Conservation (phyloP, 306 rosid genomes). For the Gastrolobium villosum region DNA sequence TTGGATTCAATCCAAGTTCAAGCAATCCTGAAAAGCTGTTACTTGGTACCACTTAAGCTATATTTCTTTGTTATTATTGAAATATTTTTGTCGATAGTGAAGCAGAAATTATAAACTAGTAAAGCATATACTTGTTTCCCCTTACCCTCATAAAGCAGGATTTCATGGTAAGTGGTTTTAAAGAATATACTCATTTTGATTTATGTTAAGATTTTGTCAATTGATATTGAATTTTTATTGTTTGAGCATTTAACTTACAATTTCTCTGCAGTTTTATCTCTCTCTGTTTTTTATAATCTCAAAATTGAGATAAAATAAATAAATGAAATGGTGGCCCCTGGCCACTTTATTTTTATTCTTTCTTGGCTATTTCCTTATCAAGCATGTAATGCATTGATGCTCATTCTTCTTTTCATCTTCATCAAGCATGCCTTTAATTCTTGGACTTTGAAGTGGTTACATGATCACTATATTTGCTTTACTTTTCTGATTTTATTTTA, state of each 20-base stretch:
- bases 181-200: neutral
- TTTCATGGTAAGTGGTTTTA: neutral
- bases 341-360: slow-evolving; percentile 24
- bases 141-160: too few species aligned
- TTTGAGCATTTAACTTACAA: slow-evolving; percentile 12
- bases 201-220: neutral
- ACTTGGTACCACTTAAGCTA: neutral
- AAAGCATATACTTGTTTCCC: neutral
- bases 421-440: neutral
- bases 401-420: slow-evolving; percentile 34
- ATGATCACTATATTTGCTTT: slow-evolving; percentile 28
- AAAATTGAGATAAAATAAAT: slow-evolving; percentile 6
- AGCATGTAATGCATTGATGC: neutral
- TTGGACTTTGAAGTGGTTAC: slow-evolving; percentile 3
- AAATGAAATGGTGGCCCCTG: slow-evolving; percentile 42
- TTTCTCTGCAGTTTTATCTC: slow-evolving; percentile 4
- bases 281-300: neutral
- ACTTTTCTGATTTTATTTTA: slow-evolving; percentile 33
- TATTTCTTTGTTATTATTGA: neutral
- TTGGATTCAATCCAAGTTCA: neutral
- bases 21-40: neutral
- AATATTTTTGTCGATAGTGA: neutral
- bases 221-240: slow-evolving; percentile 7
- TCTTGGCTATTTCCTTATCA: slow-evolving; percentile 30
- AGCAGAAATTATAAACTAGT: slow-evolving; percentile 3